Conservation (phyloP, 2,329 filamentous ascomycete species). For the Endothia cerciana region DNA sequence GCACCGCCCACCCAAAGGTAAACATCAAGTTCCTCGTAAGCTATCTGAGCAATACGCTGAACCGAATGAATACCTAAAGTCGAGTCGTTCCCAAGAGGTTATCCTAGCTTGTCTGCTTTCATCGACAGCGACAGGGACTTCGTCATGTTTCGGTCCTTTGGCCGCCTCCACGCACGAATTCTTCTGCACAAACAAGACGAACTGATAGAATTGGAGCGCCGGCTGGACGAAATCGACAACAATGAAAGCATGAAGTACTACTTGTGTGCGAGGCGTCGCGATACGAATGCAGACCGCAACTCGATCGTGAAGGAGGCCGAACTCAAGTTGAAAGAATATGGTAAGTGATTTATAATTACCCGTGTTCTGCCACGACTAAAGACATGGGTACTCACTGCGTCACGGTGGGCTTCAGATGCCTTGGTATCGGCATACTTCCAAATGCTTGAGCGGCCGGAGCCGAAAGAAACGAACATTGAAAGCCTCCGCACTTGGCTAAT, state of each 20-base stretch:
- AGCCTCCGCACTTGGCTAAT: background rate
- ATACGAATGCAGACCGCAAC: background rate
- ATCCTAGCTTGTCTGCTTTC: background rate
- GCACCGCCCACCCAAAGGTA: background rate
- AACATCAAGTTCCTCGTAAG: background rate
- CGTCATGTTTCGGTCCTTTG: background rate
- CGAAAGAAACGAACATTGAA: background rate
- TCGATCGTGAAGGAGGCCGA: background rate
- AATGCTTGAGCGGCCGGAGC: background rate
- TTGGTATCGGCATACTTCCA: background rate
- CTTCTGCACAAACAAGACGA: background rate
- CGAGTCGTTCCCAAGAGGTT: background rate
- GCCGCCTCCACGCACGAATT: background rate
- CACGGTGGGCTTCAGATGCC: background rate
- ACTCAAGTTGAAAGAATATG: background rate
- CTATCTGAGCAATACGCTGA: background rate
- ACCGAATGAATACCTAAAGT: background rate
- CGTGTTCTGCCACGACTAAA: background rate
- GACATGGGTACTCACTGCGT: background rate
- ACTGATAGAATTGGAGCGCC: background rate
- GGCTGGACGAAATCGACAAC: background rate
- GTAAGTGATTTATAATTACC: background rate
- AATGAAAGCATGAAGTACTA: conserved; percentile 1
- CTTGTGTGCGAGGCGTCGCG: background rate
- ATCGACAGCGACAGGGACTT: conserved; percentile 2